A percentile compares a stretch with the other conserved stretches of the same genome.
Conservation (phyloP, 2,329 filamentous ascomycete species). For the Ophiostoma sp. region DNA sequence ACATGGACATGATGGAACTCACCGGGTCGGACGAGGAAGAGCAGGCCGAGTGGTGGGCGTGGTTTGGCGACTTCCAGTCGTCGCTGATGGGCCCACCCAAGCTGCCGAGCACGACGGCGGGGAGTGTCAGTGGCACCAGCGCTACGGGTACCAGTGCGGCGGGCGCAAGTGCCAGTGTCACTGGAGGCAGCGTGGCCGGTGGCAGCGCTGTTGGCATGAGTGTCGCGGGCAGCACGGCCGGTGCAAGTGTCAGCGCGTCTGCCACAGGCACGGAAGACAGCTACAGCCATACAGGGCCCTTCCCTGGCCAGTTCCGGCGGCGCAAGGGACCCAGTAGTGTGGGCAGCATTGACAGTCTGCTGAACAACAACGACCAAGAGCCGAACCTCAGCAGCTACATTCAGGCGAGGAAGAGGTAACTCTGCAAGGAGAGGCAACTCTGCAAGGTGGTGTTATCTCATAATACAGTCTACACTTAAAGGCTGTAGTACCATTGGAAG, state of each 20-base stretch:
- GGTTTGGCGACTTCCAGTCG: conserved; percentile 27
- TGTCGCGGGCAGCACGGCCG: background rate
- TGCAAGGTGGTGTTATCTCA: no score
- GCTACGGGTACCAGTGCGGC: background rate
- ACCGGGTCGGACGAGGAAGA: conserved; percentile 17
- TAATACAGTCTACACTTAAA: background rate
- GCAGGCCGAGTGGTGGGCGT: conserved; percentile 30
- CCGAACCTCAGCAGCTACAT: conserved; percentile 27
- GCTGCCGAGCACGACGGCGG: conserved; percentile 12
- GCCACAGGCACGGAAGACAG: background rate
- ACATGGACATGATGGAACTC: conserved; percentile 20
- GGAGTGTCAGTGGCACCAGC: conserved; percentile 9
- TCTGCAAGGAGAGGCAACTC: background rate
- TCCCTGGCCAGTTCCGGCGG: background rate
- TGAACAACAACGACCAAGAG: conserved; percentile 28
- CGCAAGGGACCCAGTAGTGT: conserved; percentile 23
- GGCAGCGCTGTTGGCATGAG: background rate
- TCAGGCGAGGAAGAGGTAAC: background rate
- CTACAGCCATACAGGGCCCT: background rate
- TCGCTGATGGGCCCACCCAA: conserved; percentile 15
- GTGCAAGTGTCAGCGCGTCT: background rate
- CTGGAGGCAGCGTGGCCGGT: background rate
- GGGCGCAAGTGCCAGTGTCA: background rate
- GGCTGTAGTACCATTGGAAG: background rate
- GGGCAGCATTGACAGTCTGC: conserved; percentile 31